Conservation (phyloP, 768 basidiomycete genomes). For the Dioszegia crocea region DNA sequence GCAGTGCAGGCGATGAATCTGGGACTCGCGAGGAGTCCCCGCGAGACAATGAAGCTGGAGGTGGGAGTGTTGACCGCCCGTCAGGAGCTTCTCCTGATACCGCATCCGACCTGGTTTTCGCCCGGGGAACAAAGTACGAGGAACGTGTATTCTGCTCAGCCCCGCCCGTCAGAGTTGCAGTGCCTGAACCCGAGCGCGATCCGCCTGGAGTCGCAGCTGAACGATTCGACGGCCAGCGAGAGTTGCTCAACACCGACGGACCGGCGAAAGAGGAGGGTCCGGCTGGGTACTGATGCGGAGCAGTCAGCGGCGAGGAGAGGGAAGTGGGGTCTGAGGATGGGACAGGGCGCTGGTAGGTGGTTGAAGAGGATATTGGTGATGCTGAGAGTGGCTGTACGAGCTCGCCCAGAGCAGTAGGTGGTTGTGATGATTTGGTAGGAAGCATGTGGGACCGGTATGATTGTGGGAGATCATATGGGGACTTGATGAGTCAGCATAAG, state of each 20-base stretch:
- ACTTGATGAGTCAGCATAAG: too few species aligned
- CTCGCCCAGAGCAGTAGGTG: not conserved
- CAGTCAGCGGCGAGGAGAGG: not conserved
- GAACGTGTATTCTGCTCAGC: not conserved
- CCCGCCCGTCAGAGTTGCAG: not conserved
- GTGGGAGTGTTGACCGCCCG: not conserved
- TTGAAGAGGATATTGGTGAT: not conserved
- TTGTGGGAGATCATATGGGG: not conserved
- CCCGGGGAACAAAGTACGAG: not conserved
- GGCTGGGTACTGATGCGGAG: not conserved
- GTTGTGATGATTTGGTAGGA: not conserved
- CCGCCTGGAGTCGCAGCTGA: not conserved
- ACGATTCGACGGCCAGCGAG: not conserved
- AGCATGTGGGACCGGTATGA: not conserved
- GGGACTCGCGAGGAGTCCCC: not conserved
- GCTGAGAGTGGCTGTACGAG: too few species aligned
- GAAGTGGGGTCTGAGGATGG: not conserved
- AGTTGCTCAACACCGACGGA: not conserved
- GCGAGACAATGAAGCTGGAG: not conserved
- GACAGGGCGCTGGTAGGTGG: not conserved
- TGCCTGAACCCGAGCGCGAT: not conserved
- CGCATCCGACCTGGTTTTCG: not conserved
- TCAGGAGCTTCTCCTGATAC: not conserved
- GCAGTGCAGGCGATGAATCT: not conserved
- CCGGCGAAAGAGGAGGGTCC: slow-evolving; percentile 6